phyloP scores from a whole-genome alignment of 108 stramenopile species.

The Conticribra weissflogii region DNA sequence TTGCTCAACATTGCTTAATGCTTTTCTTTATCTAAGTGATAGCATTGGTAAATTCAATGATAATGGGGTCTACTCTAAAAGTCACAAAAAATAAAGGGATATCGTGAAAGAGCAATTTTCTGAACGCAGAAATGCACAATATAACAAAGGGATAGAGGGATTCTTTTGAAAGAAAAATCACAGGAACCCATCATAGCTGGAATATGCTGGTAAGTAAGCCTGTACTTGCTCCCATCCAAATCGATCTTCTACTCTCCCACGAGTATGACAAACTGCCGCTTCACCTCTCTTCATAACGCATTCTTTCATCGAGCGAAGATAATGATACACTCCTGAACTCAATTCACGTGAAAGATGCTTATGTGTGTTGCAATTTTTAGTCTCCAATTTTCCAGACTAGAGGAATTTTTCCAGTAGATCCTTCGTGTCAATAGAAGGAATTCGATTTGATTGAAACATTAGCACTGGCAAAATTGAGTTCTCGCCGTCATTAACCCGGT shows the following conservation, averaged over 20 bases:
- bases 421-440: too few relatives aligned
- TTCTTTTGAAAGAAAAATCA: neutral
- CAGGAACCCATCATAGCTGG: neutral
- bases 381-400: too few relatives aligned
- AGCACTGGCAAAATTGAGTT: neutral
- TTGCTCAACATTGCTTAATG: too few relatives aligned
- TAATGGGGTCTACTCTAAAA: too few relatives aligned
- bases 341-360: too few relatives aligned
- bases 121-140: too few relatives aligned
- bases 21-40: too few relatives aligned
- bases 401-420: neutral
- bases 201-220: neutral
- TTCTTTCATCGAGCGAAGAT: constrained; percentile 18
- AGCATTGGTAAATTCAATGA: too few relatives aligned
- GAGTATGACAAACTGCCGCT: neutral
- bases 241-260: neutral
- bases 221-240: neutral
- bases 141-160: neutral
- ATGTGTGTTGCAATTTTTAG: too few relatives aligned
- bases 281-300: constrained; percentile 14
- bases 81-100: too few relatives aligned
- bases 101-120: too few relatives aligned
- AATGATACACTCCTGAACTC: constrained; percentile 17
- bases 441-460: neutral
- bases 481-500: constrained; percentile 5